Base-by-base conservation (phyloP, 108 stramenopile species). In the Pseudonitzschia pungens region DNA sequence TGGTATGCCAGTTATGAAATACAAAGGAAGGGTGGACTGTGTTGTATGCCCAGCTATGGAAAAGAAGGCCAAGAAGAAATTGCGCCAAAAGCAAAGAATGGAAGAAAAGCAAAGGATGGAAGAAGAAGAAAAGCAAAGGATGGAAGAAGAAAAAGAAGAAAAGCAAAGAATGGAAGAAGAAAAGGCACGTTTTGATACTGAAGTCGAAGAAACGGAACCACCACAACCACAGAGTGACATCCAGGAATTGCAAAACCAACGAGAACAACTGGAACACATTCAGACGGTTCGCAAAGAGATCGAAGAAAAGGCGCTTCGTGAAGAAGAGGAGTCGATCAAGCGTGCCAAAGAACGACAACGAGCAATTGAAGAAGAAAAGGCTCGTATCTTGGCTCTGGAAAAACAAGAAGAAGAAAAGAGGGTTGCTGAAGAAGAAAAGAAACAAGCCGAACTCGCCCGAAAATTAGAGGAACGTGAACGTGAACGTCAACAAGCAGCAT, bases 41-140 rank as follows among this genome's bases (percentile, higher is more conserved):
- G 81, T 75, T n/a, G 86, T 87, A 6, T 87, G 86, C 53, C 86
- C 86, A 11, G 81, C 74, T 20, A 44, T 87, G 36, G 63, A 43
- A 10, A 73, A 74, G 29, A 77, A 74, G 50, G 76, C 79, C n/a
- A 77, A 77, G 70, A 84, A 81, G 64, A 68, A 75, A 31, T 27
- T 73, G 22, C 76, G 72, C 51, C 60, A 51, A 32, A 54, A 73
- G 32, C 32, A 62, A 62, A 50, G 50, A 22, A n/a, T 31, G 12
- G 11, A 69, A 41, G 53, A 54, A 4, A 50, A 48, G n/a, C n/a
- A n/a, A n/a, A n/a, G 50, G 44, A n/a, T 31, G 12, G 11, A 69
- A 41, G 53, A 54, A 4, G 68, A 48, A 26, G 22, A 32, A n/a
- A n/a, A n/a, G n/a, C n/a, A n/a, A n/a, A n/a, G 50, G 44, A n/a